Evolutionary conservation across 495 filamentous ascomycete genomes (phyloP), one percentile per base, ranked within the genome.

Genomic region (Cercophora samala): DNA sequence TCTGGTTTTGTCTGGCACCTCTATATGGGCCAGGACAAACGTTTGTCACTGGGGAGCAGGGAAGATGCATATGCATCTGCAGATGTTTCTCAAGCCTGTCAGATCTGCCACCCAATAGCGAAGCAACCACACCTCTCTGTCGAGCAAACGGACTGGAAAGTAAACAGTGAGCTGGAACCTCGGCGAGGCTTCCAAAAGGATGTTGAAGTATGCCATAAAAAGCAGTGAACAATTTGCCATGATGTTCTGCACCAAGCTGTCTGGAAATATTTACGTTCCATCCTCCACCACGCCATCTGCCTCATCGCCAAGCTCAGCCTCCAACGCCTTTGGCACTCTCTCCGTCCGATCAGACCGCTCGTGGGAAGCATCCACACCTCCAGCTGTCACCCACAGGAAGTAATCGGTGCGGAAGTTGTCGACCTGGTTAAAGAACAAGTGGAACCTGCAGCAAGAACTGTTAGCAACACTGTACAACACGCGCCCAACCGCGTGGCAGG

Each of bases 351-450:
- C 72, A 0, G 71, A 69, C 3, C 76, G 69, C 67, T 81, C 78
- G 13, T 76, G 79, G 4, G 88, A 83, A 21, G 84, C 87, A 21
- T 82, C 67, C 15, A 92, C 77, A 15, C 89, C 88, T 17, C 80
- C 84, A 0, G 89, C 87, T 0, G 88, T 93, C 19, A 92, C 81
- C 81, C 89, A 96, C 25, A 94, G 81, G 80, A 95, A 95, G 72
- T 86, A 87, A 52, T 86, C 85, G 11, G 85, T 84, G 37, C 83
- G 83, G 77, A 87, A 94, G 71, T 90, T 88, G 69, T 96, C 92
- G 66, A 95, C 83, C 72, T 95, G 91, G 66, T 90, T 87, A 82
- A 93, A 95, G 82, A 96, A 93, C 17, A 82, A 78, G 72, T 90
- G 85, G 75, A 93, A 96, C 25, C 90, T 91, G 69, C 37, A 46